A percentile compares a stretch with the other conserved stretches of the same genome.
These are phyloP conservation scores for Medicago truncatula DNA, from an alignment of 306 rosid genomes.

Conservation along the genomic window DNA sequence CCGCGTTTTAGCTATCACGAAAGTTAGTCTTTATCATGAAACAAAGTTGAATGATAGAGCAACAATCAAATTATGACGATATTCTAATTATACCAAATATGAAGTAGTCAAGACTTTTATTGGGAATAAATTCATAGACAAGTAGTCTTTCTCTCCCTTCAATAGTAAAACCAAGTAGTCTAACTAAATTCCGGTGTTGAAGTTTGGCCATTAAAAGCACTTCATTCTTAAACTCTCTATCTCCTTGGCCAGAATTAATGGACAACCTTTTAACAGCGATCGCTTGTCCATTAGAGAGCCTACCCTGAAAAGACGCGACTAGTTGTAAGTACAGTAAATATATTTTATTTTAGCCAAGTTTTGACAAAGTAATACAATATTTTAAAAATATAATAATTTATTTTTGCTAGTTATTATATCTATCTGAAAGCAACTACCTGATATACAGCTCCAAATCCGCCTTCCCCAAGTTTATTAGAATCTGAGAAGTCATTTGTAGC, in stretches of 20 bases:
- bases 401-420: not conserved
- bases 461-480: conserved; percentile 10
- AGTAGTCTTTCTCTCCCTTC: not conserved
- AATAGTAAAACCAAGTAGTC: not conserved
- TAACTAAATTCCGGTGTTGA: not conserved
- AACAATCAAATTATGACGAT: not conserved
- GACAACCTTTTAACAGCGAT: not conserved
- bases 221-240: not conserved
- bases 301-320: not conserved
- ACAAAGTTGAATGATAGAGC: not conserved
- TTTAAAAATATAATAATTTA: too few relatives aligned
- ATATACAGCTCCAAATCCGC: conserved; percentile 18
- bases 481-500: conserved; percentile 5
- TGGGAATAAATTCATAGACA: not conserved
- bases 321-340: not conserved
- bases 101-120: not conserved
- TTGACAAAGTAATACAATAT: too few relatives aligned
- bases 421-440: conserved; percentile 26
- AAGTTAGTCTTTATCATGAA: not conserved
- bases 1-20: not conserved
- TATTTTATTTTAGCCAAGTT: not conserved
- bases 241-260: not conserved
- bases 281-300: not conserved
- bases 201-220: not conserved
- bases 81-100: not conserved